Conservation (phyloP, 169 alveolate species). For the Plasmodium coatneyi region DNA sequence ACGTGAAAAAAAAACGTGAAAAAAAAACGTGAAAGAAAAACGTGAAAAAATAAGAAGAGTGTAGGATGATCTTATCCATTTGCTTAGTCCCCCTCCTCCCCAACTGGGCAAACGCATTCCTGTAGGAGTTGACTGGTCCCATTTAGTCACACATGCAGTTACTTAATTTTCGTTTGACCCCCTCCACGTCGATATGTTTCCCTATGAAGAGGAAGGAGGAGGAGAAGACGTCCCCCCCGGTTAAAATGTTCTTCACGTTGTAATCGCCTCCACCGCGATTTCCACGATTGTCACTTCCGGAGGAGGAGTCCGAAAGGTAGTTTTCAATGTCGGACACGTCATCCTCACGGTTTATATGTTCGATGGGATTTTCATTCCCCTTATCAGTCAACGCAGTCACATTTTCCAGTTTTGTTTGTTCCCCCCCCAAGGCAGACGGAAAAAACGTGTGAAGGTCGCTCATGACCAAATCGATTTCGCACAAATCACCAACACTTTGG, state of each 20-base stretch:
- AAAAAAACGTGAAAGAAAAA: no score
- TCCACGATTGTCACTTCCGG: conserved; percentile 1
- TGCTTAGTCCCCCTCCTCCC: not conserved
- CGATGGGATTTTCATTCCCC: not conserved
- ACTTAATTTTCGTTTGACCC: conserved; percentile 7
- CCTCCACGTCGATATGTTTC: conserved; percentile 48
- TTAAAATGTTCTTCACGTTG: conserved; percentile 39
- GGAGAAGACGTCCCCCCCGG: not conserved
- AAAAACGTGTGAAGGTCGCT: conserved; percentile 55
- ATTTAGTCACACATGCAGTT: conserved; percentile 27
- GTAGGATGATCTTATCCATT: not conserved
- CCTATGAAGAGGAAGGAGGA: conserved; percentile 73
- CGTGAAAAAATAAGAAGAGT: not conserved
- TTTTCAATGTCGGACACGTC: conserved; percentile 8
- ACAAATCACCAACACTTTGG: conserved; percentile 74
- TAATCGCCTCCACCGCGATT: not conserved
- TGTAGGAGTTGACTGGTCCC: not conserved
- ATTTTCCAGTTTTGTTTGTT: not conserved
- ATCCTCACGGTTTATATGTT: not conserved
- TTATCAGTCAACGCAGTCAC: not conserved
- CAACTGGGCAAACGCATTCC: not conserved
- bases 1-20: not conserved
- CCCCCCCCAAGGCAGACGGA: not conserved
- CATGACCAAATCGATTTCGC: conserved; percentile 43
- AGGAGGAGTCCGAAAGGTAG: conserved; percentile 51